Conservation (phyloP, 306 rosid genomes). For the Prunus kanzakura region DNA sequence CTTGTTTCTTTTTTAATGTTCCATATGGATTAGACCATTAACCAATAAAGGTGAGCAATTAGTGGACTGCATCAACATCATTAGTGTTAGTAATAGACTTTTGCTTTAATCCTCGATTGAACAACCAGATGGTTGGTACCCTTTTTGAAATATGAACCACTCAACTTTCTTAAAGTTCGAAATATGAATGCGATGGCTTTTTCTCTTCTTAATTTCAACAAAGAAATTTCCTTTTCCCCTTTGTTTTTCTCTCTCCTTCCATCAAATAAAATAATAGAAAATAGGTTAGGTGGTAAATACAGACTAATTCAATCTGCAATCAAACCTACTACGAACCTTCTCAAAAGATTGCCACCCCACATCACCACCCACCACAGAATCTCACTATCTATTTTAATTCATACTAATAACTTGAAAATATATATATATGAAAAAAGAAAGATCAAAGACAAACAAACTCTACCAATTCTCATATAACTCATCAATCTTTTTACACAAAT, state of each 20-base stretch:
- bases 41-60: conserved; percentile 21
- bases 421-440: neutral
- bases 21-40: neutral
- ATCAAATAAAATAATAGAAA: conserved; percentile 28
- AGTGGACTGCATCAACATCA: conserved; percentile 43
- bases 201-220: conserved; percentile 35
- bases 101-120: conserved; percentile 5
- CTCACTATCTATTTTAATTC: neutral
- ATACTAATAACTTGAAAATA: neutral
- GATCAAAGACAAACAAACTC: neutral
- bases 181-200: conserved; percentile 24
- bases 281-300: conserved; percentile 35
- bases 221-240: conserved; percentile 28
- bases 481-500: conserved; percentile 2
- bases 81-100: conserved; percentile 3
- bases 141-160: conserved; percentile 3
- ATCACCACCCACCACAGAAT: neutral
- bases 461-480: conserved; percentile 3
- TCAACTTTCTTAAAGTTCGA: neutral
- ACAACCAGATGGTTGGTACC: conserved; percentile 7
- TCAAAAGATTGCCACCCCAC: neutral
- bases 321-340: conserved; percentile 30
- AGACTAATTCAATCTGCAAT: conserved; percentile 21
- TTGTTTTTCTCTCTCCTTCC: conserved; percentile 10
- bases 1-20: neutral